Conservation (phyloP, 495 filamentous ascomycete genomes). For the Amphirosellinia nigrospora region DNA sequence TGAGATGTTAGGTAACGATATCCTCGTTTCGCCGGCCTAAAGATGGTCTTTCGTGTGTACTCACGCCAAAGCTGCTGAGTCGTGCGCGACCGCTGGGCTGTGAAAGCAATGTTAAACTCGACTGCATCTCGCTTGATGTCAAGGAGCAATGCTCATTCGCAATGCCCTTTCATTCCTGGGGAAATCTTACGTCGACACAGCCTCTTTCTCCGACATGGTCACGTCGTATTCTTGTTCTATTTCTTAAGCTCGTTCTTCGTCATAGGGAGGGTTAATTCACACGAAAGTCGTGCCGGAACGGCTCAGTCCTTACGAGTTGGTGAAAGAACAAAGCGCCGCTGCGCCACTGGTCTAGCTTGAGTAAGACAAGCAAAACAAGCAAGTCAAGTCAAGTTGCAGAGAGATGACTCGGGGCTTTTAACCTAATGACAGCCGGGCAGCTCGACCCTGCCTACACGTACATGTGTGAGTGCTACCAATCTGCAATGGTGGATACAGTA, state of each 20-base stretch:
- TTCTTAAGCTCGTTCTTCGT: background rate
- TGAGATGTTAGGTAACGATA: background rate
- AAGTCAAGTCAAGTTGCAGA: background rate
- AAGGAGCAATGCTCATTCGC: background rate
- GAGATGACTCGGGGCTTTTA: background rate
- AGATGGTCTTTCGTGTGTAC: background rate
- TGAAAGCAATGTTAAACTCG: background rate
- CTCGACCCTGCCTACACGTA: background rate
- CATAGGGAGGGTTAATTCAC: background rate
- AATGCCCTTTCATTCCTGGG: background rate
- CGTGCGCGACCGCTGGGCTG: constrained; percentile 1
- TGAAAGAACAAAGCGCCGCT: background rate
- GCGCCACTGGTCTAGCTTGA: background rate
- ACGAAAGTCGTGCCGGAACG: background rate
- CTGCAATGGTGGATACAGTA: constrained; percentile 15
- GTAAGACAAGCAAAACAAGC: background rate
- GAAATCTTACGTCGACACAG: constrained; percentile 9
- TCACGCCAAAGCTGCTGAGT: constrained; percentile 9
- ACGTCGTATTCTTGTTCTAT: background rate
- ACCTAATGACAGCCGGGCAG: background rate
- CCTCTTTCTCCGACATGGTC: constrained; percentile 18
- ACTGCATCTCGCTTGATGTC: background rate
- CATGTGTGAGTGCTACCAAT: background rate
- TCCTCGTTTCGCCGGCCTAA: background rate
- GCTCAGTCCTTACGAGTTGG: background rate